Percentiles rank a stretch among this genome's conserved stretches.
Conservation (phyloP, 2,329 filamentous ascomycete genomes). For the Pyricularia grisea region DNA sequence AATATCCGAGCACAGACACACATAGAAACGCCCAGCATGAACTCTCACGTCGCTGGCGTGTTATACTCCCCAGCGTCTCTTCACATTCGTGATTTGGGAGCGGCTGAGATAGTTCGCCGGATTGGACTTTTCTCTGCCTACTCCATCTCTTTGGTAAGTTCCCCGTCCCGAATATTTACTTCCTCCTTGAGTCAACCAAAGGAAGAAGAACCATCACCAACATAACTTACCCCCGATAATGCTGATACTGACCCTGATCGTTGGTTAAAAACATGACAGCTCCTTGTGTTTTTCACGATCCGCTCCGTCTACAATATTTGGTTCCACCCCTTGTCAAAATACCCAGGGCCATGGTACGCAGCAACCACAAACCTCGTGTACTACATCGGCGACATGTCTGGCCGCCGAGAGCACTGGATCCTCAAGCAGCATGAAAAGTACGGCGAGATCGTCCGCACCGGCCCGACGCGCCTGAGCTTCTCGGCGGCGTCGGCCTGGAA, state of each 20-base stretch:
- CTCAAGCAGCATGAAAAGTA: conserved; percentile 21
- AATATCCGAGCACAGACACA: neutral
- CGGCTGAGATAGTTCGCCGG: neutral
- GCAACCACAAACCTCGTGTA: neutral
- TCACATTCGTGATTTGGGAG: neutral
- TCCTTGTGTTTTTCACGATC: neutral
- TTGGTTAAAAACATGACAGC: neutral
- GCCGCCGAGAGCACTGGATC: neutral
- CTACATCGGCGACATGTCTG: neutral
- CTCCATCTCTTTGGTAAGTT: neutral
- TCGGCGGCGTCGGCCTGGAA: conserved; percentile 23
- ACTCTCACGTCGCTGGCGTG: neutral
- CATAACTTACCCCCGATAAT: too few species aligned
- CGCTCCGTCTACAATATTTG: neutral
- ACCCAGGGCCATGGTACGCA: neutral
- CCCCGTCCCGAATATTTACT: neutral
- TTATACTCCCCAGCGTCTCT: neutral
- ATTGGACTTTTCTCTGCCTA: neutral
- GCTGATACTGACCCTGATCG: neutral
- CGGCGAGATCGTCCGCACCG: conserved; percentile 31
- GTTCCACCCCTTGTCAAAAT: conserved; percentile 5
- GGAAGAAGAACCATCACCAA: neutral
- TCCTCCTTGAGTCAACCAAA: neutral
- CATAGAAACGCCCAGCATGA: neutral
- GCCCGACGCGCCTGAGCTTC: conserved; percentile 31